These are phyloP conservation scores for Neophaeococcomyces aloes DNA, from an alignment of 2,329 filamentous ascomycete species.

Conservation along the genomic window DNA sequence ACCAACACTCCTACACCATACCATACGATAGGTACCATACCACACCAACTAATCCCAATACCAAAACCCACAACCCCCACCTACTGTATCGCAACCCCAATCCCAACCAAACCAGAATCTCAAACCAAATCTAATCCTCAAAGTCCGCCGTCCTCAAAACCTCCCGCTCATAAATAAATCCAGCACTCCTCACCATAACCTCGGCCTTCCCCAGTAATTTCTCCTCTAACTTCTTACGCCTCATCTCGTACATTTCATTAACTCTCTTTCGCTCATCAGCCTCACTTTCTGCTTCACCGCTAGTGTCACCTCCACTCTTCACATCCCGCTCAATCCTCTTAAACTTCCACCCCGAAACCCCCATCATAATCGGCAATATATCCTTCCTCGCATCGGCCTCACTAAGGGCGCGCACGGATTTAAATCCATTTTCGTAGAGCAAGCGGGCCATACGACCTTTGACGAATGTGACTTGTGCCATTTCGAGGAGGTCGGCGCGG, in stretches of 20 bases:
- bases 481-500: conserved; percentile 56
- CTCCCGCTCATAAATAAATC: conserved; percentile 49
- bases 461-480: conserved; percentile 62
- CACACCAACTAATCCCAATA: too few species aligned
- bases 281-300: conserved; percentile 47
- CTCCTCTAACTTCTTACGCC: conserved; percentile 43
- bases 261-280: conserved; percentile 31
- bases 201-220: conserved; percentile 58
- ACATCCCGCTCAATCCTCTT: conserved; percentile 4
- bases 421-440: conserved; percentile 68
- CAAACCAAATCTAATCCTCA: conserved; percentile 15
- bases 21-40: too few species aligned
- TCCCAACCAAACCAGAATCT: neutral
- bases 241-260: conserved; percentile 17
- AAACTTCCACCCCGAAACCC: conserved; percentile 31
- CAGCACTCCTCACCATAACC: conserved; percentile 58
- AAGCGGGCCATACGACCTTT: conserved; percentile 65
- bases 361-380: conserved; percentile 60
- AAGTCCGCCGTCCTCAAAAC: conserved; percentile 27
- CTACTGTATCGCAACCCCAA: too few species aligned
- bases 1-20: too few species aligned
- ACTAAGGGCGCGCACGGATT: conserved; percentile 55
- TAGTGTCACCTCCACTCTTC: conserved; percentile 6
- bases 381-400: conserved; percentile 57
- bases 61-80: too few species aligned